Conservation (phyloP, 1,139 yeast genomes). For the Saccharomyces hybrid region DNA sequence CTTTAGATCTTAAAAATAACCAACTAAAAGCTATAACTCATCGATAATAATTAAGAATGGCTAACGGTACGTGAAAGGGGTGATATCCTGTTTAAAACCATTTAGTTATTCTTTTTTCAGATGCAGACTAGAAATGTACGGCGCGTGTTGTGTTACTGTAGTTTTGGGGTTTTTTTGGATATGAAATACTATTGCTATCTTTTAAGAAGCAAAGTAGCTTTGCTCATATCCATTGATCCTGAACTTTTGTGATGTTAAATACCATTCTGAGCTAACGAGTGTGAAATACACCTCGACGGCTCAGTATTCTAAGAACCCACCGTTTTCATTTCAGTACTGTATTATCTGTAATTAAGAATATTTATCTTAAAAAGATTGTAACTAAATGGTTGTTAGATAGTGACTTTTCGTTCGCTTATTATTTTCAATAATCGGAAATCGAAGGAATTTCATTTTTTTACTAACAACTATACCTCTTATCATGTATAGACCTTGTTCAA, state of each 20-base stretch:
- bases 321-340: background rate
- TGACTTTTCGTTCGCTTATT: background rate
- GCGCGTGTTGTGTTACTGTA: background rate
- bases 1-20: background rate
- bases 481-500: background rate
- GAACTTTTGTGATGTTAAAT: no score
- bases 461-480: conserved; percentile 5
- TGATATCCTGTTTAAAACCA: conserved; percentile 35
- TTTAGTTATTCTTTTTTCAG: conserved; percentile 28
- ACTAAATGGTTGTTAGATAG: background rate
- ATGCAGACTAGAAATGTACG: background rate
- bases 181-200: background rate
- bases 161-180: background rate
- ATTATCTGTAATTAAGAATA: background rate
- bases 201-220: background rate
- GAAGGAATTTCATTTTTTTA: conserved; percentile 4
- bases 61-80: conserved; percentile 35
- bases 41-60: conserved; percentile 30
- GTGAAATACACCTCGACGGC: background rate
- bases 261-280: no score
- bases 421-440: background rate
- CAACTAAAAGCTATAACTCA: conserved; percentile 1
- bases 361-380: background rate
- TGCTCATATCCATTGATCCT: background rate
- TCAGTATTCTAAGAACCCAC: background rate